Percentiles rank a stretch among this genome's conserved stretches.
Conservation (phyloP, 2,329 filamentous ascomycete species). For the Blastomyces gilchristii region DNA sequence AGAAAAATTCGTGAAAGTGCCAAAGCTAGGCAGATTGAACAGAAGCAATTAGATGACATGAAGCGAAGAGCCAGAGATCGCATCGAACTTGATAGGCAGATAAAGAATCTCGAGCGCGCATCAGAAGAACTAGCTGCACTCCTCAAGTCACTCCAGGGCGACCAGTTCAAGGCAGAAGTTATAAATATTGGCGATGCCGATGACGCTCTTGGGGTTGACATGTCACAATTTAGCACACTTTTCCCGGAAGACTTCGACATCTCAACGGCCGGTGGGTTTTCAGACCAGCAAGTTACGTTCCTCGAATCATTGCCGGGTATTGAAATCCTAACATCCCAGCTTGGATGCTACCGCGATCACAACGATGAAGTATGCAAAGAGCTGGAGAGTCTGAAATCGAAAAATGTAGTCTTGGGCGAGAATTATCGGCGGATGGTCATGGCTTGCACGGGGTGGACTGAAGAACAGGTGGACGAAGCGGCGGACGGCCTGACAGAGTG, state of each 20-base stretch:
- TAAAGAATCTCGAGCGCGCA: conserved; percentile 66
- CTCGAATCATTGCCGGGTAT: conserved; percentile 47
- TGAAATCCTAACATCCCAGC: conserved; percentile 53
- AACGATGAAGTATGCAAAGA: conserved; percentile 58
- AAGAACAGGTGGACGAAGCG: conserved; percentile 67
- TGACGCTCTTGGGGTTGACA: conserved; percentile 29
- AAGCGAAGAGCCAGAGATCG: conserved; percentile 54
- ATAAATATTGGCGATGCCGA: conserved; percentile 42
- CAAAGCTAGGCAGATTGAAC: conserved; percentile 64
- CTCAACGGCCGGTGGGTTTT: conserved; percentile 28
- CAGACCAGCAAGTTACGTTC: conserved; percentile 34
- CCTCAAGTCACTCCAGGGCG: conserved; percentile 40
- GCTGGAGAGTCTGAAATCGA: conserved; percentile 61
- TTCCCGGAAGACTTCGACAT: conserved; percentile 33
- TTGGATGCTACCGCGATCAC: conserved; percentile 60
- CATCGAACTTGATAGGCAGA: conserved; percentile 57
- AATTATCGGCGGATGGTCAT: conserved; percentile 84
- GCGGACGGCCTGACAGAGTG: conserved; percentile 72
- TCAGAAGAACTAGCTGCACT: conserved; percentile 57
- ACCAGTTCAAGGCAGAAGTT: conserved; percentile 35
- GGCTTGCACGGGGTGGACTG: conserved; percentile 70
- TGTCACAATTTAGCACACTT: conserved; percentile 26
- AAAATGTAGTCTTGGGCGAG: conserved; percentile 72
- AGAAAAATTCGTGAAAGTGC: conserved; percentile 70
- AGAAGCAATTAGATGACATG: conserved; percentile 60